Evolutionary conservation across 2,329 filamentous ascomycete species (phyloP), one percentile per base, ranked within the genome.

Genomic region (Apiospora arundinis): DNA sequence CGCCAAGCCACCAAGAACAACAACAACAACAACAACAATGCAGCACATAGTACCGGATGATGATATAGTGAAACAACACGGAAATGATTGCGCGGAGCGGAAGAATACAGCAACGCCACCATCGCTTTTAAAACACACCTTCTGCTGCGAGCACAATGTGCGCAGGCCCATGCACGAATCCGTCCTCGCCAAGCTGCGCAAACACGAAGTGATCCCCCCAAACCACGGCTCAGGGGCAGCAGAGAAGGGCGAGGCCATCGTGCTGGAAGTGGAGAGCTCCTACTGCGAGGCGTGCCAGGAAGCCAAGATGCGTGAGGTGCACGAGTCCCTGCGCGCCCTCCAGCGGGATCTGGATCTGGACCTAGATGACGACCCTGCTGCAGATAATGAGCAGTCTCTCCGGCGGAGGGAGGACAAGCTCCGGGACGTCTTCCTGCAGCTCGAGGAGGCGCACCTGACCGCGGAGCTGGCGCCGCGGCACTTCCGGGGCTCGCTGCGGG

Each of bases 401-500:
- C 48, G 48, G 23, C 48, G 3, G 16, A 2, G 32, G 32, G 56
- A 63, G 32, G 56, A 63, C 32, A 21, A 63, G 32, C 56, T 63
- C 21, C 56, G 56, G 9, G 56, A 63, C 56, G 32, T 40, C 18
- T 63, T 63, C 56, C 56, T 21, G 2, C 32, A 63, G 32, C 56
- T 63, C 32, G 56, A 63, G 56, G 56, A n/a, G 32, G 56, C 56
- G 56, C 56, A 63, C 16, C 56, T 63, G 56, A 63, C 56, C 18
- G 56, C 56, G 7, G 56, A 63, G 56, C 56, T 63, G 18, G 56
- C 56, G 56, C 56, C 56, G 56, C 32, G 56, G 56, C 56, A 63
- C 21, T 63, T 63, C 21, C 56, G 56, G 32, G 56, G 56, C 3
- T 9, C 56, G 18, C 32, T 63, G 56, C 56, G 56, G 18, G 3